Conservation (phyloP, 2,329 filamentous ascomycete genomes). For the Alternaria atra region DNA sequence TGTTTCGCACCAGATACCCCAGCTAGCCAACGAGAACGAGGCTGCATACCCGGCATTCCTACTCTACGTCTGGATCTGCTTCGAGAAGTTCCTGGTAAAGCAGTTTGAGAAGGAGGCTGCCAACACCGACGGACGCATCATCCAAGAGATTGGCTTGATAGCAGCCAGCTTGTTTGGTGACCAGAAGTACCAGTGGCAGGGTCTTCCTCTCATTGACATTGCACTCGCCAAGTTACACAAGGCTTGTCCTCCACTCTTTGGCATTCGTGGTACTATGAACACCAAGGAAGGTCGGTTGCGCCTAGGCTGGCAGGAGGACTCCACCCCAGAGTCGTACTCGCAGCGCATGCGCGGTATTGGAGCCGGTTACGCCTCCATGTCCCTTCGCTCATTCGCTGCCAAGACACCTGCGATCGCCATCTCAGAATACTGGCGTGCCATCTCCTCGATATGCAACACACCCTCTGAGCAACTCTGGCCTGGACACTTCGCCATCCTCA, state of each 20-base stretch:
- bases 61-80: slow-evolving; percentile 78
- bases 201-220: slow-evolving; percentile 77
- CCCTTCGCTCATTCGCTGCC: slow-evolving; percentile 74
- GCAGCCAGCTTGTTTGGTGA: slow-evolving; percentile 78
- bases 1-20: slow-evolving; percentile 43
- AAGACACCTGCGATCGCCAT: slow-evolving; percentile 76
- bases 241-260: slow-evolving; percentile 85
- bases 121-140: slow-evolving; percentile 55
- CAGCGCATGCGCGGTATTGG: slow-evolving; percentile 85
- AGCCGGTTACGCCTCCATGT: slow-evolving; percentile 83
- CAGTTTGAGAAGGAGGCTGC: slow-evolving; percentile 61
- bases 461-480: slow-evolving; percentile 62
- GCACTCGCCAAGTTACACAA: slow-evolving; percentile 86
- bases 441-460: slow-evolving; percentile 80
- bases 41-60: slow-evolving; percentile 56
- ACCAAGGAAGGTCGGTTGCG: slow-evolving; percentile 58
- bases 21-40: slow-evolving; percentile 37
- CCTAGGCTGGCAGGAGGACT: slow-evolving; percentile 44
- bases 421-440: slow-evolving; percentile 81
- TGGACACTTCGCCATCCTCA: slow-evolving; percentile 60
- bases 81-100: slow-evolving; percentile 75
- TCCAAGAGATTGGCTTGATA: slow-evolving; percentile 82
- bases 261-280: slow-evolving; percentile 77
- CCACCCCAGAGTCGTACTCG: slow-evolving; percentile 72
- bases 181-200: slow-evolving; percentile 72